A percentile compares a stretch with the other conserved stretches of the same genome.
phyloP scores from a whole-genome alignment of 306 rosid species.

The Fragaria iinumae region DNA sequence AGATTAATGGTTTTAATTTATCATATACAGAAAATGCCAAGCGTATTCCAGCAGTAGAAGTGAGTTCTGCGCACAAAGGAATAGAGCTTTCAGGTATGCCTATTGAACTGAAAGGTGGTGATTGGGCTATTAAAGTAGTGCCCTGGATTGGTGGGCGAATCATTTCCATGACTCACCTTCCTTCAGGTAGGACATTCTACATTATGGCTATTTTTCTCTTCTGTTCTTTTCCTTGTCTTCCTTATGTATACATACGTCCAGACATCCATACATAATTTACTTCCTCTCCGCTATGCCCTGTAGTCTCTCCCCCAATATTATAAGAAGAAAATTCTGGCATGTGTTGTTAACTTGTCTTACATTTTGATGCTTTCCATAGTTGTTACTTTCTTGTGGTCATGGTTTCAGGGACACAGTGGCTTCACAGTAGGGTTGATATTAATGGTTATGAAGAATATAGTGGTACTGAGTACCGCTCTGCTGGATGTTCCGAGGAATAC shows the following conservation, averaged over 20 bases:
- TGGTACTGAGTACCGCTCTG: conserved; percentile 83
- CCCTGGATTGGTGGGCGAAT: conserved; percentile 99
- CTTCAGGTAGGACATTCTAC: conserved; percentile 57
- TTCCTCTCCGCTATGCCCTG: neutral
- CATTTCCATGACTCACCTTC: conserved; percentile 76
- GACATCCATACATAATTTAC: neutral
- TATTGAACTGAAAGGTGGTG: conserved; percentile 66
- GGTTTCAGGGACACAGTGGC: conserved; percentile 78
- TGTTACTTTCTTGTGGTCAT: conserved; percentile 8
- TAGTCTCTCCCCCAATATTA: neutral
- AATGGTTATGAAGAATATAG: conserved; percentile 91
- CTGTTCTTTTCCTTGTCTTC: neutral
- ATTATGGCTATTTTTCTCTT: neutral
- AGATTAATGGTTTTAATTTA: conserved; percentile 19
- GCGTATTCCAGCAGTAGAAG: conserved; percentile 72
- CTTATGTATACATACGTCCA: neutral
- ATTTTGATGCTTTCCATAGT: conserved; percentile 13
- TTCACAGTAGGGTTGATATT: conserved; percentile 76
- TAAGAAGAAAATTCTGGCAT: neutral
- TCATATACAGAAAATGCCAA: conserved; percentile 55
- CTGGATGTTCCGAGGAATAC: conserved; percentile 94
- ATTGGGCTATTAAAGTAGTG: conserved; percentile 69
- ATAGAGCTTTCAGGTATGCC: conserved; percentile 59
- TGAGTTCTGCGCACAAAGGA: conserved; percentile 62
- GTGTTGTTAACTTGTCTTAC: neutral